Evolutionary conservation across 768 basidiomycete species (phyloP), one percentile per base, ranked within the genome.

Genomic region (Boletus tylopilopsis): DNA sequence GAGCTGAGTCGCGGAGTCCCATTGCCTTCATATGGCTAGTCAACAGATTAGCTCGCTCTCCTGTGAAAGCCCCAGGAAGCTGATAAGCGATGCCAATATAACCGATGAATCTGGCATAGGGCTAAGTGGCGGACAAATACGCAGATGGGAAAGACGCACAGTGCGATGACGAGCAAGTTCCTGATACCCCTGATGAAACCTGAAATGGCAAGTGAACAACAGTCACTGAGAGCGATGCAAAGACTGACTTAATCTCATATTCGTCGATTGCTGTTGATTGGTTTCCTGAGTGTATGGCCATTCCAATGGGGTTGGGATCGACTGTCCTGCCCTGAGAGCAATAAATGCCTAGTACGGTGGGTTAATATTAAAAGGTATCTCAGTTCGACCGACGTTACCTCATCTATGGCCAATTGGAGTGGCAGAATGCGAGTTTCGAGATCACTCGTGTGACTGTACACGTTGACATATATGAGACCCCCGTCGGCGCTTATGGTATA

Each of bases 21-120:
- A 91, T 90, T 3, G 80, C 86, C 60, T 84, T 84, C 75, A 90
- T 79, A 60, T 90, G 86, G 8, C 78, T 69, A 0, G 89, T 88
- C 27, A 90, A 63, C 15, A 77, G 66, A 45, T 71, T 75, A 0
- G 87, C 82, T 35, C 87, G 74, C 63, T 91, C 89, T 6, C 73
- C 75, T 12, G 82, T 71, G 37, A 86, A 78, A 8, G 83, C 75
- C 3, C 87, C 89, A 12, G 88, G 84, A 2, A 89, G 76, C 54
- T 91, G 89, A 60, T 90, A 90, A 0, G 82, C 74, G 37, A 90
- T 84, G 21, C 87, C 87, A 29, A 87, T 68, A 64, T 79, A 90
- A 47, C 78, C 77, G 13, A 90, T 68, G 58, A 88, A 90, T 23
- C 84, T 86, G 43, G 10, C 27, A 30, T 2, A 23, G 6, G 4